Conservation (phyloP, 2,329 filamentous ascomycete species). For the Clonostachys sp. region DNA sequence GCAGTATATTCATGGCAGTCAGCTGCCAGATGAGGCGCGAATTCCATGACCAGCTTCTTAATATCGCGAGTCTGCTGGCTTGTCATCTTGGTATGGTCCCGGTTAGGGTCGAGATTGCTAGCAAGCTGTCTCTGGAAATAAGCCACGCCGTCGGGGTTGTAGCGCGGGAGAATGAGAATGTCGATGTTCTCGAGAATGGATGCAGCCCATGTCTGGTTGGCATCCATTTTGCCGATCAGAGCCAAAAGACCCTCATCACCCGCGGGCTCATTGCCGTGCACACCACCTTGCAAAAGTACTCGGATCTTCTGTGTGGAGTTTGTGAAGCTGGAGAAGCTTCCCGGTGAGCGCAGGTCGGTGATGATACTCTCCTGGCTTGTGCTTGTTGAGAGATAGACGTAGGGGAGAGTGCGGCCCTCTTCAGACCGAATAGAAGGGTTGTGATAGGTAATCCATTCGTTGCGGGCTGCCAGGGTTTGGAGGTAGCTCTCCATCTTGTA, state of each 20-base stretch:
- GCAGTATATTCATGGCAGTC: conserved; percentile 23
- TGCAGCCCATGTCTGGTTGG: conserved; percentile 17
- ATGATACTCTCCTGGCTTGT: not conserved
- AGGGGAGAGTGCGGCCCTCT: conserved; percentile 12
- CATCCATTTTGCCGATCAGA: conserved; percentile 19
- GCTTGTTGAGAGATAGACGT: conserved; percentile 8
- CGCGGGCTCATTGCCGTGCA: conserved; percentile 22
- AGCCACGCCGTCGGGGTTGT: conserved; percentile 23
- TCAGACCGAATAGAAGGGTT: conserved; percentile 10
- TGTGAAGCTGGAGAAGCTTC: not conserved
- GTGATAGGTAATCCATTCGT: conserved; percentile 15
- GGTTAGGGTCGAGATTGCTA: conserved; percentile 20
- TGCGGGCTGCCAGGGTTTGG: conserved; percentile 8
- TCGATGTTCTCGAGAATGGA: conserved; percentile 17
- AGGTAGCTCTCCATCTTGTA: conserved; percentile 8
- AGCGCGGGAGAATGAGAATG: conserved; percentile 19
- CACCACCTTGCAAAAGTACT: conserved; percentile 14
- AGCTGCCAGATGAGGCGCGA: conserved; percentile 17
- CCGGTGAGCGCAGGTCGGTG: not conserved
- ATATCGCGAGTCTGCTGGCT: conserved; percentile 20
- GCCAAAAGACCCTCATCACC: conserved; percentile 20
- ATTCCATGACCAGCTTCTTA: conserved; percentile 16
- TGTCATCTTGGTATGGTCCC: conserved; percentile 23
- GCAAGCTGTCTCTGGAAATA: conserved; percentile 22
- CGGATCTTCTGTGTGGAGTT: conserved; percentile 15